Conservation (phyloP, 345 rosid genomes). For the Cochlearia excelsa region DNA sequence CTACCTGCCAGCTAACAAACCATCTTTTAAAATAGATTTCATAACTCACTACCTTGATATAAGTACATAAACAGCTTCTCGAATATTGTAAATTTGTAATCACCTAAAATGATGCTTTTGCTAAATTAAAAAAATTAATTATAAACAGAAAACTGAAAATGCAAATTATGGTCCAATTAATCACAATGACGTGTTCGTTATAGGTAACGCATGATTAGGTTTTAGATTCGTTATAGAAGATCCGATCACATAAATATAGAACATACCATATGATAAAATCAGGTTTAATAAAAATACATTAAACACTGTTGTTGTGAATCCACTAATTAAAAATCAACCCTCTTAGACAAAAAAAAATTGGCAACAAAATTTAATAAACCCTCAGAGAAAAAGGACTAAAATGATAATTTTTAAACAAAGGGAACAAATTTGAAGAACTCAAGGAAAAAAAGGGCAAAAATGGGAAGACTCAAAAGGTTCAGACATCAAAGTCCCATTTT, state of each 20-base stretch:
- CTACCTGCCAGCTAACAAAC: constrained; percentile 29
- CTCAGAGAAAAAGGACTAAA: neutral
- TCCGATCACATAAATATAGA: neutral
- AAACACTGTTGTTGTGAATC: constrained; percentile 13
- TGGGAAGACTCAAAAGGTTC: constrained; percentile 38
- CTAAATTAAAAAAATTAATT: constrained; percentile 2
- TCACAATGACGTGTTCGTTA: neutral
- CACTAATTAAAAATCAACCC: constrained; percentile 3
- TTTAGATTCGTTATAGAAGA: constrained; percentile 4
- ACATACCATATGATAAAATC: neutral
- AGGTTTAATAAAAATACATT: constrained; percentile 19
- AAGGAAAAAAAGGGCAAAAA: constrained; percentile 31
- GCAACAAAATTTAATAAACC: neutral
- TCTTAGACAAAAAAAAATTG: too few relatives aligned
- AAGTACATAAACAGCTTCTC: neutral
- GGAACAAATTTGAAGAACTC: neutral
- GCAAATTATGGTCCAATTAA: neutral
- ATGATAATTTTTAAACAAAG: neutral
- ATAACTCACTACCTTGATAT: neutral
- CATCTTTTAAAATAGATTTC: constrained; percentile 9
- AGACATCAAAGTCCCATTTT: constrained; percentile 30
- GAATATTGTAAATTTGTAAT: neutral
- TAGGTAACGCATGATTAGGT: neutral
- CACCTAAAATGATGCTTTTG: constrained; percentile 1
- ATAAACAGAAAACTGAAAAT: neutral